phyloP scores from a whole-genome alignment of 108 stramenopile genomes.

The Nitzschia putrida region DNA sequence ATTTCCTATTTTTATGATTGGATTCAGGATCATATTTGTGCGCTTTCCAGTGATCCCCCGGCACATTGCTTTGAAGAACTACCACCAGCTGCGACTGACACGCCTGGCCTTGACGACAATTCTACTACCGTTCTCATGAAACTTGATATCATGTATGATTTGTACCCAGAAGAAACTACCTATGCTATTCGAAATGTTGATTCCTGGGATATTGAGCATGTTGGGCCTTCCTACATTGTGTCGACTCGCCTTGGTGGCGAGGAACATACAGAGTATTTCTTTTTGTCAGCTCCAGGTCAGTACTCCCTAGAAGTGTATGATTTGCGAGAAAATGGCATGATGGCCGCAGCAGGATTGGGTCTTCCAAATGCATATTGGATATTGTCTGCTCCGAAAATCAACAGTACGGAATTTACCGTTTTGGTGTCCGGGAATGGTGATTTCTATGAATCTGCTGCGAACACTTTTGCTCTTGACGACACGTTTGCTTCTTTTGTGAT shows the following conservation, averaged over 20 bases:
- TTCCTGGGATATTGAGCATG: conserved; percentile 12
- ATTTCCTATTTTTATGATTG: conserved; percentile 20
- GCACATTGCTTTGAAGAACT: neutral
- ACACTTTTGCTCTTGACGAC: neutral
- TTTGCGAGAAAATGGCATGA: conserved; percentile 43
- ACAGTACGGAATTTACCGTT: conserved; percentile 10
- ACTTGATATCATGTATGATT: conserved; percentile 31
- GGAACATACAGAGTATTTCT: conserved; percentile 3
- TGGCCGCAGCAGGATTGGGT: conserved; percentile 4
- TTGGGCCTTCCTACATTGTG: conserved; percentile 27
- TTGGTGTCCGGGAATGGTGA: neutral
- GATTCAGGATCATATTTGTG: conserved; percentile 42
- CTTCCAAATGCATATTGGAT: conserved; percentile 9
- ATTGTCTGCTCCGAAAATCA: conserved; percentile 13
- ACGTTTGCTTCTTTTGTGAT: neutral
- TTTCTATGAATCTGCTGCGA: neutral
- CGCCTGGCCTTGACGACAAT: neutral
- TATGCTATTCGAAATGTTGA: conserved; percentile 24
- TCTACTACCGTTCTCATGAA: neutral
- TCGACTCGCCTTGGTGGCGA: neutral
- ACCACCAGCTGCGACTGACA: neutral
- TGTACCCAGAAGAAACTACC: conserved; percentile 26
- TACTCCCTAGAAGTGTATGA: conserved; percentile 59
- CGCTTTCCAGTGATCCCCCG: conserved; percentile 14
- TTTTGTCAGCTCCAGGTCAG: conserved; percentile 26